phyloP scores from a whole-genome alignment of 2,329 filamentous ascomycete species.

The Amylocarpus encephaloides region DNA sequence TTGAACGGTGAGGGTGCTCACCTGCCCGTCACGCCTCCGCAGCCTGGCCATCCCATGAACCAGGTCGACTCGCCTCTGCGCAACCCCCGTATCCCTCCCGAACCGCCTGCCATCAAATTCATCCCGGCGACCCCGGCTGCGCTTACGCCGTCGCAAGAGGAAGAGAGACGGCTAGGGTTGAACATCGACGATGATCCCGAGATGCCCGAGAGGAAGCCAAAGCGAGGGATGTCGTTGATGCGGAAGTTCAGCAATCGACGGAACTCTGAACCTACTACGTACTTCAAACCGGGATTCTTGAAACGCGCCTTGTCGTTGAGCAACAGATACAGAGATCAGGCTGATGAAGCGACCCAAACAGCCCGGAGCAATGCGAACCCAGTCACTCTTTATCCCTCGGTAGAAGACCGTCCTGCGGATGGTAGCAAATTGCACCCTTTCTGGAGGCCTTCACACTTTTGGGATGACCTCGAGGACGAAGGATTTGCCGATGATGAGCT shows the following conservation, averaged over 20 bases:
- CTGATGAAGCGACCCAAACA: conserved; percentile 23
- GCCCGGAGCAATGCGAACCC: conserved; percentile 23
- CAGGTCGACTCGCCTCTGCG: conserved; percentile 56
- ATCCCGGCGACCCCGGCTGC: conserved; percentile 59
- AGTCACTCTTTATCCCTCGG: conserved; percentile 35
- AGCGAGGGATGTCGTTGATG: conserved; percentile 45
- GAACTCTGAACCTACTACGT: conserved; percentile 43
- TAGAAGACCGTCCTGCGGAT: conserved; percentile 44
- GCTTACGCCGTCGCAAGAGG: conserved; percentile 48
- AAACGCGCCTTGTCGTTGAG: conserved; percentile 35
- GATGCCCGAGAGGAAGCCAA: conserved; percentile 37
- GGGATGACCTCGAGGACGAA: conserved; percentile 36
- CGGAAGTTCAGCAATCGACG: conserved; percentile 46
- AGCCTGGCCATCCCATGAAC: conserved; percentile 41
- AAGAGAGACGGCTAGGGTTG: conserved; percentile 46
- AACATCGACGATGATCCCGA: conserved; percentile 37
- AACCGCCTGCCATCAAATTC: conserved; percentile 52
- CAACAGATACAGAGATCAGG: conserved; percentile 14
- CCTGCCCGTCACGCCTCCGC: conserved; percentile 46
- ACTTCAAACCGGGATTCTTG: conserved; percentile 46
- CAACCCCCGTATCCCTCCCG: conserved; percentile 54
- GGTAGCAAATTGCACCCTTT: conserved; percentile 52
- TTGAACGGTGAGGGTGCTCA: conserved; percentile 34
- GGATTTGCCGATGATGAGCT: conserved; percentile 28
- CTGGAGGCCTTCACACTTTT: conserved; percentile 50